phyloP scores from a whole-genome alignment of 768 basidiomycete species.

The Chlorophyllum brunneum region DNA sequence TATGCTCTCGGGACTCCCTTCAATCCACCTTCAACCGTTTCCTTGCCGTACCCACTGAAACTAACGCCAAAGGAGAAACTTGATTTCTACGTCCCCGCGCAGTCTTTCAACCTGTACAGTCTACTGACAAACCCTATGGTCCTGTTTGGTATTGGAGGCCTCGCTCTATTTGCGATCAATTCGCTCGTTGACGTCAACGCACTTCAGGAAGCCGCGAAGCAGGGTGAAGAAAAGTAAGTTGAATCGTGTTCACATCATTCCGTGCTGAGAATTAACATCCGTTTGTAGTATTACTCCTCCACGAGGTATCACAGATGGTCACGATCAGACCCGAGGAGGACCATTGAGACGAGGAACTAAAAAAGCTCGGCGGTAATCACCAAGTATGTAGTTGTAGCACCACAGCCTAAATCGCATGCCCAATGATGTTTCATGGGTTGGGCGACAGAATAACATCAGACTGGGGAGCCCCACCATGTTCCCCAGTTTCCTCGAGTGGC shows the following conservation, averaged over 20 bases:
- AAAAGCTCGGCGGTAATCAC: conserved; percentile 10
- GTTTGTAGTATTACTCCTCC: neutral
- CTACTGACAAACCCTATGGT: conserved; percentile 88
- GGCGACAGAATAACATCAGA: neutral
- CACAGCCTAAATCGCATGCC: neutral
- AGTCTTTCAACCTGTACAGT: conserved; percentile 68
- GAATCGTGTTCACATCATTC: neutral
- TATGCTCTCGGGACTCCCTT: conserved; percentile 69
- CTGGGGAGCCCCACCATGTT: neutral
- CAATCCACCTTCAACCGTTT: conserved; percentile 48
- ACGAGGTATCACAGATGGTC: neutral
- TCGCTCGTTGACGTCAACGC: conserved; percentile 11
- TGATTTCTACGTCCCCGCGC: conserved; percentile 61
- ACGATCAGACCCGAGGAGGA: conserved; percentile 3
- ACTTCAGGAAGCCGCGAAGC: conserved; percentile 10
- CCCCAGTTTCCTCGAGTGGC: neutral
- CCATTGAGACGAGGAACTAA: conserved; percentile 1
- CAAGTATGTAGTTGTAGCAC: neutral
- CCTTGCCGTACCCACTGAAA: conserved; percentile 59
- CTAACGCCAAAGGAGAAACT: conserved; percentile 53
- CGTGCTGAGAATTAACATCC: neutral
- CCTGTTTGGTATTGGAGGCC: conserved; percentile 65
- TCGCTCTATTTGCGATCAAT: conserved; percentile 19
- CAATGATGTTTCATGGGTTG: neutral
- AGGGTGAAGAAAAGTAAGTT: conserved; percentile 1